phyloP scores from a whole-genome alignment of 1,284 basidiomycete species.

The Boletus smithii region DNA sequence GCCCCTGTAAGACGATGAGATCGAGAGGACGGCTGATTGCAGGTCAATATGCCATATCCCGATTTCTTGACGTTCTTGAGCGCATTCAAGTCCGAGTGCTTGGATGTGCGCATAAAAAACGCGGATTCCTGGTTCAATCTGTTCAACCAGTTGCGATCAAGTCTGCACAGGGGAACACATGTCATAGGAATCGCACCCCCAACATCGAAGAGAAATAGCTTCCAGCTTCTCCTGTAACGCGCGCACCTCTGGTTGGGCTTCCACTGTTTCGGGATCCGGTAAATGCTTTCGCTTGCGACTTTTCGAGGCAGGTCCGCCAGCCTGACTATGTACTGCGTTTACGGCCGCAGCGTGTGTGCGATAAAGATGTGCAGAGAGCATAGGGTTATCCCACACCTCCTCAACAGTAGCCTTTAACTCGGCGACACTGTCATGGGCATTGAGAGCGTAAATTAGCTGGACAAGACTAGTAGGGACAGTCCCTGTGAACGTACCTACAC shows the following conservation, averaged over 20 bases:
- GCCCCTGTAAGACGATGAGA: background rate
- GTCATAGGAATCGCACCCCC: constrained; percentile 47
- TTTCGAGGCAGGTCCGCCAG: constrained; percentile 40
- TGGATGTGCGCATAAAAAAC: constrained; percentile 60
- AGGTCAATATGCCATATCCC: constrained; percentile 18
- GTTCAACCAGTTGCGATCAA: constrained; percentile 1
- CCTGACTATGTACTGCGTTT: constrained; percentile 41
- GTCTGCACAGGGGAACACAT: background rate
- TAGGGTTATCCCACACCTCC: constrained; percentile 51
- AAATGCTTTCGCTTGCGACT: constrained; percentile 43
- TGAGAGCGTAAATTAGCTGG: background rate
- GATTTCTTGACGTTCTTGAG: constrained; percentile 39
- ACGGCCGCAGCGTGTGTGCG: constrained; percentile 52
- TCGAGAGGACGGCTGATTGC: constrained; percentile 14
- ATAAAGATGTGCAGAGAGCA: constrained; percentile 54
- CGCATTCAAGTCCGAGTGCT: constrained; percentile 63
- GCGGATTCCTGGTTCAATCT: constrained; percentile 54
- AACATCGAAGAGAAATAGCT: constrained; percentile 49
- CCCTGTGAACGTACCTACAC: constrained; percentile 38
- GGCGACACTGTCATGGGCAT: constrained; percentile 42
- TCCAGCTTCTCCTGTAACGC: constrained; percentile 50
- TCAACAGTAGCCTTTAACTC: constrained; percentile 49
- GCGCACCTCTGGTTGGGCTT: constrained; percentile 40
- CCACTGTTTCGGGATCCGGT: constrained; percentile 32
- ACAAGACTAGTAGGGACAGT: background rate